Conservation (phyloP, 1,284 basidiomycete genomes). For the Leccinum cinnamomeum region DNA sequence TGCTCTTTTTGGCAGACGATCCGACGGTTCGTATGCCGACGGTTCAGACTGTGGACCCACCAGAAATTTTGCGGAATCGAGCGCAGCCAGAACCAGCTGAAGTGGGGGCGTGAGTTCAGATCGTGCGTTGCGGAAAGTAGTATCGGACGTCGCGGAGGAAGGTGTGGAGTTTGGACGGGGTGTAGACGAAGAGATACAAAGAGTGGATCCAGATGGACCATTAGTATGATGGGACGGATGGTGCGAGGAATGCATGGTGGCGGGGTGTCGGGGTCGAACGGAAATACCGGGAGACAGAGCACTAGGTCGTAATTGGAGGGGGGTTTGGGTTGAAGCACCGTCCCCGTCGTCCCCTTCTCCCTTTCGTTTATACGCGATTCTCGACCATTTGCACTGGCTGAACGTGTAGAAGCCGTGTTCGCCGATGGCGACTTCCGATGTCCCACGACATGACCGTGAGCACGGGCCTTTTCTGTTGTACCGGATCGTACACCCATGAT, state of each 20-base stretch:
- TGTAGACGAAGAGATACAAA: slow-evolving; percentile 36
- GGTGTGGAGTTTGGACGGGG: slow-evolving; percentile 46
- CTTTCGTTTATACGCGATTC: background rate
- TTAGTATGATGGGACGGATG: slow-evolving; percentile 27
- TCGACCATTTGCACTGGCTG: background rate
- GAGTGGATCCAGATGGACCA: slow-evolving; percentile 21
- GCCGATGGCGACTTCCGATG: slow-evolving; percentile 27
- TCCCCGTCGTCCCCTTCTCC: no score
- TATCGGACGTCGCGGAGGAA: slow-evolving; percentile 51
- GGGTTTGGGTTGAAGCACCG: no score
- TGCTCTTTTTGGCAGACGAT: slow-evolving; percentile 24
- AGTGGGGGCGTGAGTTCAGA: slow-evolving; percentile 39
- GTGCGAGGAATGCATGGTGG: slow-evolving; percentile 22
- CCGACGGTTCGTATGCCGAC: slow-evolving; percentile 39
- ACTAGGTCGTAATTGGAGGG: no score
- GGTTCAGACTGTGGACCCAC: slow-evolving; percentile 42
- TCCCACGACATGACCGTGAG: slow-evolving; percentile 13
- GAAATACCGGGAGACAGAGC: slow-evolving; percentile 19
- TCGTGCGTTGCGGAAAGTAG: slow-evolving; percentile 58
- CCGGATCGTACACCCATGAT: slow-evolving; percentile 24
- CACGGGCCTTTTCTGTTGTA: slow-evolving; percentile 26
- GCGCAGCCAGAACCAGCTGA: slow-evolving; percentile 28
- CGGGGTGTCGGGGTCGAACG: slow-evolving; percentile 23
- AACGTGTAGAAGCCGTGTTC: slow-evolving; percentile 10
- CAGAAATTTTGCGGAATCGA: slow-evolving; percentile 44